phyloP scores from a whole-genome alignment of 1,139 yeast genomes.

The Geotrichum histeridarum region DNA sequence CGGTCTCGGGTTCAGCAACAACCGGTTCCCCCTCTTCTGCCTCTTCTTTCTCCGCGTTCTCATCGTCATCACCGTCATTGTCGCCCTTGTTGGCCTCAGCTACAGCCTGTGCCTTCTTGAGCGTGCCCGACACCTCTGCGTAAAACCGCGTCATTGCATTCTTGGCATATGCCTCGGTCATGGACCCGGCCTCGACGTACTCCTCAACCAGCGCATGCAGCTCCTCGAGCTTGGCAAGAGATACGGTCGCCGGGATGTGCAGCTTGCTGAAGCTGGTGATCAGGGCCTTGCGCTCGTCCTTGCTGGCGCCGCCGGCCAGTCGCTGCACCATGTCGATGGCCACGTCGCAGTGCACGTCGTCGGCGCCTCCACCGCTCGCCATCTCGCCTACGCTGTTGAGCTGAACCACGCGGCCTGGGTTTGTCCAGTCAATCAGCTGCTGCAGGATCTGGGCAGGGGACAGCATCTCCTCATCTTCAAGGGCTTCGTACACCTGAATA shows the following conservation, averaged over 20 bases:
- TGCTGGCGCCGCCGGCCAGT: conserved; percentile 43
- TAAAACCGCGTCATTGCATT: conserved; percentile 49
- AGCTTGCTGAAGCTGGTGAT: conserved; percentile 52
- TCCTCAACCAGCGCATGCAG: conserved; percentile 26
- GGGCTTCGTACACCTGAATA: conserved; percentile 42
- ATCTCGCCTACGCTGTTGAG: conserved; percentile 11
- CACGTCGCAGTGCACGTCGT: conserved; percentile 54
- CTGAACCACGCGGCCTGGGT: conserved; percentile 54
- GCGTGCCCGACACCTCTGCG: conserved; percentile 10
- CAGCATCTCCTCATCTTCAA: conserved; percentile 40
- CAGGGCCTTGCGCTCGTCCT: conserved; percentile 52
- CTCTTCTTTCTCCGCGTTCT: conserved; percentile 22
- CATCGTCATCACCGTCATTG: conserved; percentile 12
- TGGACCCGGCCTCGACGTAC: conserved; percentile 29
- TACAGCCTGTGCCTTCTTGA: conserved; percentile 2
- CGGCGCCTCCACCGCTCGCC: conserved; percentile 46
- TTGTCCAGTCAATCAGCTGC: conserved; percentile 81
- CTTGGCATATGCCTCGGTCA: conserved; percentile 42
- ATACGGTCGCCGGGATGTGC: conserved; percentile 33
- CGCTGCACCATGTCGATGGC: conserved; percentile 52
- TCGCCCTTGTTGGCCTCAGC: conserved; percentile 23
- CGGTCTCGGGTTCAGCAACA: background rate
- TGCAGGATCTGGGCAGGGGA: conserved; percentile 61
- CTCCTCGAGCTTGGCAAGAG: conserved; percentile 20
- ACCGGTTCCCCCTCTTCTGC: conserved; percentile 8